These are phyloP conservation scores for Vicia villosa DNA, from an alignment of 306 rosid genomes.

Conservation along the genomic window DNA sequence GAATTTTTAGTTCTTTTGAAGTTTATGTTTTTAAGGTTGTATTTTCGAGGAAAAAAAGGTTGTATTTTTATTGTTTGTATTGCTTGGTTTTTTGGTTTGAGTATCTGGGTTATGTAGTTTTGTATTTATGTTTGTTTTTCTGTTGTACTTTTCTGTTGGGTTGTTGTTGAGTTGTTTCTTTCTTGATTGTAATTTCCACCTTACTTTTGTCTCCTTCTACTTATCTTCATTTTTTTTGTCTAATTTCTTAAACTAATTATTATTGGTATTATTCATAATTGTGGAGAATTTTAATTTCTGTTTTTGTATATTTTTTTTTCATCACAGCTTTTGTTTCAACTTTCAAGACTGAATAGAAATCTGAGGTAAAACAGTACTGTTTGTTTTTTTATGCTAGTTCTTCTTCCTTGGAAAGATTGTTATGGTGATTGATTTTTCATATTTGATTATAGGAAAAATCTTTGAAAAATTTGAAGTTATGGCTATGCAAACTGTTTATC, in stretches of 20 bases:
- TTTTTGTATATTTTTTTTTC: constrained; percentile 38
- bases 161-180: constrained; percentile 38
- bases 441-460: constrained; percentile 43
- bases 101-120: constrained; percentile 33
- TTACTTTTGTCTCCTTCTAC: constrained; percentile 40
- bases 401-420: background rate
- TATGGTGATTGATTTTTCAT: constrained; percentile 9
- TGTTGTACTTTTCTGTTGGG: constrained; percentile 28
- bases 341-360: constrained; percentile 30
- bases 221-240: constrained; percentile 30
- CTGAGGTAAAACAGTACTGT: constrained; percentile 36
- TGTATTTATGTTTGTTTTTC: constrained; percentile 21
- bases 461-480: constrained; percentile 35
- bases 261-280: background rate
- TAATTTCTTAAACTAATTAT: background rate
- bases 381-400: background rate
- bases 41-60: background rate
- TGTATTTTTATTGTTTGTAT: constrained; percentile 3
- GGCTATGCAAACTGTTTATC: constrained; percentile 68
- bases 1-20: constrained; percentile 22
- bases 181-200: constrained; percentile 42
- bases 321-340: constrained; percentile 34
- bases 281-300: constrained; percentile 15
- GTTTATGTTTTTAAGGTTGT: background rate
- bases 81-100: constrained; percentile 15